phyloP scores from a whole-genome alignment of 2,329 filamentous ascomycete genomes.

The Penicillium rolfsii region DNA sequence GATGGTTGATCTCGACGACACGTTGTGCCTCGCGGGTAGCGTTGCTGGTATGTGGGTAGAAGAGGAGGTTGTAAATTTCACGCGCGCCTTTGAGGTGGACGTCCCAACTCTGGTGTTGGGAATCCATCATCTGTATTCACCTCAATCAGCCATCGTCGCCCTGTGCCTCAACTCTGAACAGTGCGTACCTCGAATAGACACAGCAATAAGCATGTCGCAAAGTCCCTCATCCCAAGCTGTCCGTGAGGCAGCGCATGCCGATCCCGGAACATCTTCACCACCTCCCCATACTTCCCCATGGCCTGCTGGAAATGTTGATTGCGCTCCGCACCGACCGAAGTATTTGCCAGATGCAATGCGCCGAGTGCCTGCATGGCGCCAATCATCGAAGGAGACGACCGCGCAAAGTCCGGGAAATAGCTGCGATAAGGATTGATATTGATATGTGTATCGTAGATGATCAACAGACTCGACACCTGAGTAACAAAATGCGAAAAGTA shows the following conservation, averaged over 20 bases:
- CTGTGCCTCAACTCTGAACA: background rate
- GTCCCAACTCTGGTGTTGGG: slow-evolving; percentile 43
- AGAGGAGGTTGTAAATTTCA: slow-evolving; percentile 43
- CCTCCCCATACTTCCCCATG: slow-evolving; percentile 44
- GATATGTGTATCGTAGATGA: slow-evolving; percentile 42
- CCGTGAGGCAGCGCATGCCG: slow-evolving; percentile 32
- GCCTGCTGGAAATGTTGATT: slow-evolving; percentile 43
- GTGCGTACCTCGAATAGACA: slow-evolving; percentile 40
- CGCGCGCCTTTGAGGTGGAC: slow-evolving; percentile 46
- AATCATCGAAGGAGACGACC: slow-evolving; percentile 40
- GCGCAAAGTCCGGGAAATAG: slow-evolving; percentile 40
- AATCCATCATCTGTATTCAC: slow-evolving; percentile 42
- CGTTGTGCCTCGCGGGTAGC: slow-evolving; percentile 34
- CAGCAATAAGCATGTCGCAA: slow-evolving; percentile 41
- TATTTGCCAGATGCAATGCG: slow-evolving; percentile 47
- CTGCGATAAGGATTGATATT: slow-evolving; percentile 44
- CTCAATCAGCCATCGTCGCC: background rate
- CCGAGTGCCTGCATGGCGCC: slow-evolving; percentile 47
- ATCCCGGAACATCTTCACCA: slow-evolving; percentile 39
- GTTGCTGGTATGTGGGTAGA: slow-evolving; percentile 31
- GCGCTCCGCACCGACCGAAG: slow-evolving; percentile 37
- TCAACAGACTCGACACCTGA: slow-evolving; percentile 38
- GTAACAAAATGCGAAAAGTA: slow-evolving; percentile 45
- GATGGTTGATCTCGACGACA: slow-evolving; percentile 37
- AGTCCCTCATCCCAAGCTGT: slow-evolving; percentile 34